Conservation (phyloP, 345 rosid species). For the Brassica rapa region DNA sequence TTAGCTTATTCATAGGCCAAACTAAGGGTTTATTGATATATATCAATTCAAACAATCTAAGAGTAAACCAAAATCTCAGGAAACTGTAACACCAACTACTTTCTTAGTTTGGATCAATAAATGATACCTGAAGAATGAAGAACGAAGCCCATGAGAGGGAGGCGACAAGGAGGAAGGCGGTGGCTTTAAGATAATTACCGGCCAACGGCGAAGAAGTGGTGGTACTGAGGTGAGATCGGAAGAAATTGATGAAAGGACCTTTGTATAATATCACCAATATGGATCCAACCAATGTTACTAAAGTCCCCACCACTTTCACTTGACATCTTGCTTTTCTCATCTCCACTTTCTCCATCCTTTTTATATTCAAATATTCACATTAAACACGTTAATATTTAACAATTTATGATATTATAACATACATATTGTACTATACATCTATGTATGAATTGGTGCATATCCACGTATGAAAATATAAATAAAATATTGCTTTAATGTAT, state of each 20-base stretch:
- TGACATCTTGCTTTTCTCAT: constrained; percentile 69
- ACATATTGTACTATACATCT: neutral
- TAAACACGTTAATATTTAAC: constrained; percentile 21
- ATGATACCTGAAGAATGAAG: constrained; percentile 66
- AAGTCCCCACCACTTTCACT: constrained; percentile 74
- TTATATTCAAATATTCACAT: neutral
- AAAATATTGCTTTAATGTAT: constrained; percentile 5
- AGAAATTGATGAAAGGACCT: constrained; percentile 64
- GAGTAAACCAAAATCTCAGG: neutral
- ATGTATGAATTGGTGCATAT: constrained; percentile 8
- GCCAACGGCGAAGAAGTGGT: constrained; percentile 17
- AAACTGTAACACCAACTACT: neutral
- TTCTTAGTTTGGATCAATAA: neutral
- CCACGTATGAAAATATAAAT: constrained; percentile 17
- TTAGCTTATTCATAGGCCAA: neutral
- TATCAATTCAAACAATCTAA: neutral
- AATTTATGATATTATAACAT: neutral
- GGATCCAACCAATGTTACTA: constrained; percentile 80
- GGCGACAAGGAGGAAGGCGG: constrained; percentile 76
- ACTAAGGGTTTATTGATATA: neutral
- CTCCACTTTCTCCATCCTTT: constrained; percentile 75
- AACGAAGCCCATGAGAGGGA: constrained; percentile 91
- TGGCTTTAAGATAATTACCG: constrained; percentile 62
- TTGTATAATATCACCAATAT: constrained; percentile 84
- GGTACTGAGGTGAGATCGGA: constrained; percentile 54